A percentile compares a stretch with the other conserved stretches of the same genome.
Evolutionary conservation across 2,329 filamentous ascomycete genomes (phyloP).

Genomic region (Ophiostoma sp.): DNA sequence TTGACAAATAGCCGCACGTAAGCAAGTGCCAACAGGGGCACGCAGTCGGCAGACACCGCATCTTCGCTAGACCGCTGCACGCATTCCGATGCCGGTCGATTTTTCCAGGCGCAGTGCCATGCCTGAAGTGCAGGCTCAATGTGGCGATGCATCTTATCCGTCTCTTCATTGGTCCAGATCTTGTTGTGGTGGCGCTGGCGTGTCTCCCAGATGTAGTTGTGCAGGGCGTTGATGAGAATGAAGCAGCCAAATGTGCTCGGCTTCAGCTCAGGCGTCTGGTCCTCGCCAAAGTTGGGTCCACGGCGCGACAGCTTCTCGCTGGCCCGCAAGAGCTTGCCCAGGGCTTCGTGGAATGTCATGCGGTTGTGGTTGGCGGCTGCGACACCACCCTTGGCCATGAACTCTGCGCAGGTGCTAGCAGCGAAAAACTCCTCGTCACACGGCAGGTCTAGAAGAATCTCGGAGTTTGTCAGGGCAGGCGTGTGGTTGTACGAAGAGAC

Average conservation of each 20-base stretch:
- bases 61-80: slow-evolving; percentile 63
- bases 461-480: slow-evolving; percentile 86
- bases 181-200: slow-evolving; percentile 82
- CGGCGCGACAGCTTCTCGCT: slow-evolving; percentile 50
- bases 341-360: slow-evolving; percentile 72
- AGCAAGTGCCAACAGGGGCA: slow-evolving; percentile 83
- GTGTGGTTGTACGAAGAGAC: slow-evolving; percentile 91
- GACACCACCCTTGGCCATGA: slow-evolving; percentile 70
- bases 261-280: slow-evolving; percentile 56
- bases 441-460: slow-evolving; percentile 81
- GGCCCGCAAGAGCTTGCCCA: slow-evolving; percentile 74
- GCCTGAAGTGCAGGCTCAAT: slow-evolving; percentile 90
- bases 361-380: slow-evolving; percentile 63
- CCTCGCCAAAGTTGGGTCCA: slow-evolving; percentile 44
- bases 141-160: slow-evolving; percentile 90
- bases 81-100: slow-evolving; percentile 30
- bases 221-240: slow-evolving; percentile 85
- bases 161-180: slow-evolving; percentile 86
- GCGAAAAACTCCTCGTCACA: slow-evolving; percentile 90
- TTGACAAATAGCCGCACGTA: slow-evolving; percentile 92
- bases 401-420: slow-evolving; percentile 75
- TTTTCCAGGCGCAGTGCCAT: slow-evolving; percentile 90
- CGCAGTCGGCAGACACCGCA: slow-evolving; percentile 81
- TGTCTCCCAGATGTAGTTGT: slow-evolving; percentile 98
- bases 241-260: slow-evolving; percentile 91